Evolutionary conservation across 2,329 filamentous ascomycete genomes (phyloP), one percentile per base, ranked within the genome.

Genomic region (Coniochaeta hoffmannii): DNA sequence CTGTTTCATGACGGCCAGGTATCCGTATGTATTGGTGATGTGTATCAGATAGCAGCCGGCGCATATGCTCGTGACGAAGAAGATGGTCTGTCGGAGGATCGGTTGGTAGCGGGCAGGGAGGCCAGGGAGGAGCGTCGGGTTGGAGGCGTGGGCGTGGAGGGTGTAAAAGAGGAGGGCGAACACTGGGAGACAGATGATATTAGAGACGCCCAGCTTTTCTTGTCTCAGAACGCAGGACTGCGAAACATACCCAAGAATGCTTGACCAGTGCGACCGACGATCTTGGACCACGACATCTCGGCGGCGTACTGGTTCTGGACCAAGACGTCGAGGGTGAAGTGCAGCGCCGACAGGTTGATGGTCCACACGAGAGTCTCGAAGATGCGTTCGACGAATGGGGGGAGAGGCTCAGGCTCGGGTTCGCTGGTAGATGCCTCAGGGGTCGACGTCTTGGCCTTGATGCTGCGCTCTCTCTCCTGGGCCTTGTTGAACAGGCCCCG

Each of bases 1-100:
- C 60, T 84, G 85, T 74, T 96, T 95, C 90, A 97, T 92, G 19
- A 96, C 85, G 7, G 88, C 88, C 62, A 95, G 84, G 65, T 97
- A 97, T 4, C 87, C 83, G 61, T 85, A 82, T 30, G 76, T 79
- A 65, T 97, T 97, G 26, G 88, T 90, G 54, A 92, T 83, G 62
- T 89, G 77, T 51, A 97, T 86, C 59, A 97, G 76, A 69, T 90
- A 92, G 71, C 85, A 89, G 1, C 94, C 94, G 0, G 83, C 75
- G 10, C 66, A 68, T 8, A 86, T 70, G 60, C 86, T 84, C 24
- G 78, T 73, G 15, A 65, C 65, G 58, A 90, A 79, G 73, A 93
- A 94, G 53, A 89, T 69, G 15, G 71, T 56, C 61, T 86, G 83
- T 36, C 80, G 78, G 32, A 82, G 65, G n/a, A 68, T 64, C 6